These are phyloP conservation scores for Metarhizium robertsii DNA, from an alignment of 2,329 filamentous ascomycete genomes.

Conservation along the genomic window DNA sequence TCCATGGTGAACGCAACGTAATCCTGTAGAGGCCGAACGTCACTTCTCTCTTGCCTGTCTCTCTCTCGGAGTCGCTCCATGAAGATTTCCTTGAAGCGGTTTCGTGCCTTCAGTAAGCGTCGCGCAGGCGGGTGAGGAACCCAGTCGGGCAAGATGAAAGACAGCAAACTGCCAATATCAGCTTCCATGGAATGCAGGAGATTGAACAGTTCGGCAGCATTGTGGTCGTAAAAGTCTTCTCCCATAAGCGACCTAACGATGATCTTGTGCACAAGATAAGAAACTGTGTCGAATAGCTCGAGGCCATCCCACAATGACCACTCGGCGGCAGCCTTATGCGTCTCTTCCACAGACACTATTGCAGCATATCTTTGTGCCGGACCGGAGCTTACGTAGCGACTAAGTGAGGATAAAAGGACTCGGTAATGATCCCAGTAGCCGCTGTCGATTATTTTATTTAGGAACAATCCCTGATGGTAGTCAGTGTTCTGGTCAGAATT, in stretches of 20 bases:
- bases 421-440: conserved; percentile 9
- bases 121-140: conserved; percentile 8
- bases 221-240: background rate
- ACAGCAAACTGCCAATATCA: conserved; percentile 6
- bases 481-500: too few species aligned
- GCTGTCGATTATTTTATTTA: too few species aligned
- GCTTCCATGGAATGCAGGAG: conserved; percentile 9
- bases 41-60: background rate
- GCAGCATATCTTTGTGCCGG: background rate
- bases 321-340: conserved; percentile 2
- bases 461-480: too few species aligned
- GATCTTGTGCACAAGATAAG: too few species aligned
- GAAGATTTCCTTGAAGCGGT: conserved; percentile 11
- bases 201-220: conserved; percentile 7
- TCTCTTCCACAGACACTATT: conserved; percentile 9
- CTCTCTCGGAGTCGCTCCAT: conserved; percentile 8
- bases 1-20: conserved; percentile 12
- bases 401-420: conserved; percentile 5
- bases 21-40: conserved; percentile 3
- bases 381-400: conserved; percentile 5
- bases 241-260: too few species aligned
- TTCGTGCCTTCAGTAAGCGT: conserved; percentile 5
- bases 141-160: conserved; percentile 9
- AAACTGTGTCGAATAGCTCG: too few species aligned
- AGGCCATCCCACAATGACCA: too few species aligned